Conservation (phyloP, 2,329 filamentous ascomycete genomes). For the Trichoderma semiorbis region DNA sequence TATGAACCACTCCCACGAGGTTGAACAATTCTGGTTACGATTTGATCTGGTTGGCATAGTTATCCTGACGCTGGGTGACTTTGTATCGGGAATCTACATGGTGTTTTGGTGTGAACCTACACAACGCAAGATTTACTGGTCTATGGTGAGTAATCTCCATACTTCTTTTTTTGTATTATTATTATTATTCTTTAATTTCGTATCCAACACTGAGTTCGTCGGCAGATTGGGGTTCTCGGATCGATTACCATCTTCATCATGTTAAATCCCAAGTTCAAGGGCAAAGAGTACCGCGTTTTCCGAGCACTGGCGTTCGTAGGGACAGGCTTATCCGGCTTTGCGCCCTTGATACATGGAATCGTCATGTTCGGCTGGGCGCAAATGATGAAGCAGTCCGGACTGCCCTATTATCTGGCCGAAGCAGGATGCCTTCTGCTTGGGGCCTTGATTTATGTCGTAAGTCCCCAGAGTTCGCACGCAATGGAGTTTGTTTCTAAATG, state of each 20-base stretch:
- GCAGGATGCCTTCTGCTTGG: constrained; percentile 3
- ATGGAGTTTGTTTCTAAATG: not conserved
- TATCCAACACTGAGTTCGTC: not conserved
- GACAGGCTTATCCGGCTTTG: constrained; percentile 5
- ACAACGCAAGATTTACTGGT: constrained; percentile 11
- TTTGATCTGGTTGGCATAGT: constrained; percentile 7
- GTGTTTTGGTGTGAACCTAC: constrained; percentile 9
- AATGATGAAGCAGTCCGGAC: constrained; percentile 10
- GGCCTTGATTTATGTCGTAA: constrained; percentile 4
- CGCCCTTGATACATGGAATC: constrained; percentile 6
- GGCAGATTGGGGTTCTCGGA: constrained; percentile 1
- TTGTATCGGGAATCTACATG: constrained; percentile 10
- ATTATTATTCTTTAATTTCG: too few relatives aligned
- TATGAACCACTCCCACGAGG: not conserved
- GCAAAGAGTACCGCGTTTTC: not conserved
- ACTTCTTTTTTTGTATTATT: not conserved
- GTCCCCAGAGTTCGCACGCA: not conserved
- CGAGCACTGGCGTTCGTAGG: not conserved
- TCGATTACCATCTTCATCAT: constrained; percentile 13
- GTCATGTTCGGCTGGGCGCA: constrained; percentile 1
- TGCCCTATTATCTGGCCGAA: constrained; percentile 5
- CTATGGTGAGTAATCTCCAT: not conserved
- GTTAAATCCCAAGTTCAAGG: not conserved
- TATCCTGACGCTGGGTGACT: constrained; percentile 1
- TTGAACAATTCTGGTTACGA: not conserved